phyloP scores from a whole-genome alignment of 257 asterid species.

The Ajuga chamaepitys region DNA sequence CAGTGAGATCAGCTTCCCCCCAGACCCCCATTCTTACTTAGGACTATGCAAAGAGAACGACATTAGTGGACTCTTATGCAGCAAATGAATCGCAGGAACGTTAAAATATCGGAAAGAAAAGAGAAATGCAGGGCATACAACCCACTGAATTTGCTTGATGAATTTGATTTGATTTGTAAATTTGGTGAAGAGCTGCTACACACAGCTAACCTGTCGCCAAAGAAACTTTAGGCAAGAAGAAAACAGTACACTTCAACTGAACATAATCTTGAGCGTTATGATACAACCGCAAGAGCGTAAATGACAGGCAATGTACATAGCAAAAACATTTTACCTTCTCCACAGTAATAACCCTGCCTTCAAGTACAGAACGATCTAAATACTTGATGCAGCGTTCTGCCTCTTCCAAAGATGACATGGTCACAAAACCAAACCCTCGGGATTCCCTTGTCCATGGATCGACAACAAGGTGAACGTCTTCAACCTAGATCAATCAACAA shows the following conservation, averaged over 20 bases:
- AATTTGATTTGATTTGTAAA: conserved; percentile 65
- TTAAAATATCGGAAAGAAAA: conserved; percentile 19
- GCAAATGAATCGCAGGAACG: neutral
- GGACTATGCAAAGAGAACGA: neutral
- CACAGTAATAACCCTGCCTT: conserved; percentile 81
- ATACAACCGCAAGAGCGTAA: neutral
- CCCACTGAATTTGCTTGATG: conserved; percentile 80
- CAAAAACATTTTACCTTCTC: conserved; percentile 56
- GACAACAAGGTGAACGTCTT: conserved; percentile 70
- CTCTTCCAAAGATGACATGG: conserved; percentile 62
- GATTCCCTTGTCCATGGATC: conserved; percentile 86
- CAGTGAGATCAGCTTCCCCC: neutral
- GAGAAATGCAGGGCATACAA: conserved; percentile 90
- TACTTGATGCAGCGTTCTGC: conserved; percentile 77
- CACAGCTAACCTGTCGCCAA: conserved; percentile 84
- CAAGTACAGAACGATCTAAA: conserved; percentile 76
- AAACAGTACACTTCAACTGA: conserved; percentile 28
- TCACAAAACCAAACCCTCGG: conserved; percentile 89
- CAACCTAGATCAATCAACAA: conserved; percentile 44
- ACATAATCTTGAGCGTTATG: neutral
- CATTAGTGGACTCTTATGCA: neutral
- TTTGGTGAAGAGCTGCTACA: conserved; percentile 98
- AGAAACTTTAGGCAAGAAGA: conserved; percentile 55
- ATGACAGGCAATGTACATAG: neutral
- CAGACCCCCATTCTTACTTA: neutral